These are phyloP conservation scores for Conticribra guillardii DNA, from an alignment of 108 stramenopile genomes.

Conservation along the genomic window DNA sequence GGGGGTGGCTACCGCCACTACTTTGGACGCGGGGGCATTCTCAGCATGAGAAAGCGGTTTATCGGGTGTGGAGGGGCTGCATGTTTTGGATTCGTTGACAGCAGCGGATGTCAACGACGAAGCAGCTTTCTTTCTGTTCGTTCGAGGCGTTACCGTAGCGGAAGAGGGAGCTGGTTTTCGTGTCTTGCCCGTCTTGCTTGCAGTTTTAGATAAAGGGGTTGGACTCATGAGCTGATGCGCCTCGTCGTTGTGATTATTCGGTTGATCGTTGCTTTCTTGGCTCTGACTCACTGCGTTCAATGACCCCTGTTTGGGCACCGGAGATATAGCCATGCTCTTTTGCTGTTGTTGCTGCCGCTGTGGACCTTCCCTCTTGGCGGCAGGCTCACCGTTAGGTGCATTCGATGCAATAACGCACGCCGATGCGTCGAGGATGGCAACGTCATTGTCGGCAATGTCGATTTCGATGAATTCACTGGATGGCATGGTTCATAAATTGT, in stretches of 20 bases:
- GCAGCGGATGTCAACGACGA: neutral
- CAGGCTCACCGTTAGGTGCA: too few species aligned
- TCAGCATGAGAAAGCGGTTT: too few species aligned
- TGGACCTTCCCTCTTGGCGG: too few species aligned
- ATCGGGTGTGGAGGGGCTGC: neutral
- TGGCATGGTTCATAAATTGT: slow-evolving; percentile 52
- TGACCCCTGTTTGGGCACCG: too few species aligned
- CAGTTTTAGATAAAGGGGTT: too few species aligned
- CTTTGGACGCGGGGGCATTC: neutral
- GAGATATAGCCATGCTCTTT: neutral
- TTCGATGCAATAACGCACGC: slow-evolving; percentile 8
- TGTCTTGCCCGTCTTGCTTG: too few species aligned
- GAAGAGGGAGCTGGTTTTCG: neutral
- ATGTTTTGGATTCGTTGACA: neutral
- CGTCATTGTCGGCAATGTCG: slow-evolving; percentile 35
- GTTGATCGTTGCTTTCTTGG: too few species aligned
- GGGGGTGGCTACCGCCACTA: slow-evolving; percentile 1
- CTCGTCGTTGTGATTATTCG: too few species aligned
- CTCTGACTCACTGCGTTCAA: too few species aligned
- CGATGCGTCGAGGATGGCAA: slow-evolving; percentile 40
- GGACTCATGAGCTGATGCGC: too few species aligned
- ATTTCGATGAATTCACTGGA: slow-evolving; percentile 41
- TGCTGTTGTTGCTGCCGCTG: neutral
- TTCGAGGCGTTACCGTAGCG: neutral
- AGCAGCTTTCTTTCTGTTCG: neutral